Base-by-base conservation (phyloP, 352 stramenopile genomes). In the Phytophthora aleatoria region DNA sequence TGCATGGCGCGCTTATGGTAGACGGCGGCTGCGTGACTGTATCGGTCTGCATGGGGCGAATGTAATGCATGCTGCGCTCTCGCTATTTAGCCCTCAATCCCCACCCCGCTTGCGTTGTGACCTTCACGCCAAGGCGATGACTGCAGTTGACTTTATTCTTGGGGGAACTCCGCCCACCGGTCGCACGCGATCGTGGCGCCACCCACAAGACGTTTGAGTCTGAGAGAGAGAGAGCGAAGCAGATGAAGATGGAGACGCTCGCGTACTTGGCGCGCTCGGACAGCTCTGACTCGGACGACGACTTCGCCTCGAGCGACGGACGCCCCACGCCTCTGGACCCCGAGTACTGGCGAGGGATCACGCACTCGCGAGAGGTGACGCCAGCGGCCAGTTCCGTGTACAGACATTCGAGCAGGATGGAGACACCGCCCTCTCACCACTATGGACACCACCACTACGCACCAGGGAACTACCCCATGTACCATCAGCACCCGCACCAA, bases 311-410 rank as follows among this genome's bases (percentile, higher is more conserved):
- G 20, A 66, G 30, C 35, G 57, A 60, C 16, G 53, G 71, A 24
- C 72, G 77, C 12, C 79, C 79, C 48, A 91, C 79, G 26, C 82
- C 79, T 10, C 58, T 91, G 30, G 82, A 91, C 50, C 82, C 82
- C 5, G 82, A 89, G 70, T 91, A 91, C 69, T 91, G 82, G 82
- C 73, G 76, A 11, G 82, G 82, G 35, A 83, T 91, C 63, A 91
- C 82, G 5, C 82, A 91, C 53, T 89, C 82, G 35, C 50, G 59
- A 24, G 77, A 84, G 27, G 45, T 58, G 16, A 42, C 63, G 3
- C 57, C 54, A 5, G 41, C 62, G 11, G 39, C 47, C 47, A 44
- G 36, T 7, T 16, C 54, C n/a, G 28, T 28, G 38, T 66, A 56
- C 65, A 63, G 57, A 48, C 57, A 55, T 10, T 7, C 39, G 8